Conservation (phyloP, 2,329 filamentous ascomycete species). For the Clonostachys byssicola region DNA sequence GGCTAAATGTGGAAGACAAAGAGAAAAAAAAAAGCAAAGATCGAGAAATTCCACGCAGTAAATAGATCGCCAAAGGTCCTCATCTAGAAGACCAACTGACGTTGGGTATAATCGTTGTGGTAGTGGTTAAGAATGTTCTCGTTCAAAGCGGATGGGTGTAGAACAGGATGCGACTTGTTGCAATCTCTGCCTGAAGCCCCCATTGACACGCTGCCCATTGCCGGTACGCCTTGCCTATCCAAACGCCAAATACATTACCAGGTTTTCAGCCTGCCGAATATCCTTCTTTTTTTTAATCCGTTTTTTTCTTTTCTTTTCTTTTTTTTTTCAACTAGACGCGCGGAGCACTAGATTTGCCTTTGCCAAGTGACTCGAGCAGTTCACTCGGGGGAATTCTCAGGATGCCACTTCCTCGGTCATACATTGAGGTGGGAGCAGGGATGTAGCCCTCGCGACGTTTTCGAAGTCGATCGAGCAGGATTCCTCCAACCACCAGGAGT, state of each 20-base stretch:
- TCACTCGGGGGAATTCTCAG: constrained; percentile 58
- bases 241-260: constrained; percentile 4
- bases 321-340: constrained; percentile 30
- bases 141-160: too few species aligned
- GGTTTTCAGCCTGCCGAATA: neutral
- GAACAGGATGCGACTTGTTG: too few species aligned
- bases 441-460: constrained; percentile 77
- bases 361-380: constrained; percentile 49
- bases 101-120: too few species aligned
- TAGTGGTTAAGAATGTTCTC: too few species aligned
- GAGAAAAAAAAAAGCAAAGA: too few species aligned
- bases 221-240: constrained; percentile 2
- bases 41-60: too few species aligned
- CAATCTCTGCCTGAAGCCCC: too few species aligned
- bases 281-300: too few species aligned
- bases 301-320: neutral
- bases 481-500: constrained; percentile 70
- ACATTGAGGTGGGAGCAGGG: constrained; percentile 67
- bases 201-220: neutral
- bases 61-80: too few species aligned
- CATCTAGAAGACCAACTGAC: too few species aligned
- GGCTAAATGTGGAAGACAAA: too few species aligned
- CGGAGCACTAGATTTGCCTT: constrained; percentile 42
- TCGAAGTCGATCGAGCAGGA: constrained; percentile 70
- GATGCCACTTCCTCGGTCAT: constrained; percentile 55